phyloP scores from a whole-genome alignment of 805 yeast species.

The Candida coleopterorum region DNA sequence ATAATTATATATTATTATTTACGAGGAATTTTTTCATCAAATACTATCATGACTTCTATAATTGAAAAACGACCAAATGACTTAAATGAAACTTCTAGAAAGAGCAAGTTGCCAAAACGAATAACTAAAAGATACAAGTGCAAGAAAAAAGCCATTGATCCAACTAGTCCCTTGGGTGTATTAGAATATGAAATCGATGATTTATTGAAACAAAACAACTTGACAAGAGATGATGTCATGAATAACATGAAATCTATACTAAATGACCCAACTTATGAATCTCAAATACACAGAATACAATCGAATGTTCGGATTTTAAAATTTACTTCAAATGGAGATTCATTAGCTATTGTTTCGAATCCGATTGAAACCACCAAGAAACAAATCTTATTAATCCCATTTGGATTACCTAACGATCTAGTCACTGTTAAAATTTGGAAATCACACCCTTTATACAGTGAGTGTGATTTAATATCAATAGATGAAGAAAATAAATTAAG shows the following conservation, averaged over 20 bases:
- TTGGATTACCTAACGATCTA: constrained; percentile 80
- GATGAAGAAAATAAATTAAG: constrained; percentile 27
- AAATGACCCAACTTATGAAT: constrained; percentile 48
- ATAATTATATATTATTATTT: background rate
- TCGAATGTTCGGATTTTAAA: constrained; percentile 52
- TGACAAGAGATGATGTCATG: constrained; percentile 43
- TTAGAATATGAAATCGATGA: constrained; percentile 68
- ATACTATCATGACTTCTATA: constrained; percentile 2
- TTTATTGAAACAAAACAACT: constrained; percentile 38
- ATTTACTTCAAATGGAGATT: constrained; percentile 81
- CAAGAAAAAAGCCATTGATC: constrained; percentile 59
- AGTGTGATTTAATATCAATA: constrained; percentile 64
- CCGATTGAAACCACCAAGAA: constrained; percentile 35
- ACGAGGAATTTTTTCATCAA: background rate
- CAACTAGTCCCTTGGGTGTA: constrained; percentile 78
- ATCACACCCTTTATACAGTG: constrained; percentile 70
- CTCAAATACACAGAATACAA: constrained; percentile 55
- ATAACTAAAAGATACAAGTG: constrained; percentile 32
- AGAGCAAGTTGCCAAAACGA: background rate
- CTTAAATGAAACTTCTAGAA: background rate
- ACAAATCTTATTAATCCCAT: constrained; percentile 79
- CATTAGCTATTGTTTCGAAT: constrained; percentile 64
- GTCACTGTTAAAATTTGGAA: constrained; percentile 69
- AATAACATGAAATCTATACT: constrained; percentile 66
- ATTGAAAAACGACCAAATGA: constrained; percentile 4